A percentile compares a stretch with the other conserved stretches of the same genome.
These are phyloP conservation scores for Penicillium egyptiacum DNA, from an alignment of 495 filamentous ascomycete species.

Conservation along the genomic window DNA sequence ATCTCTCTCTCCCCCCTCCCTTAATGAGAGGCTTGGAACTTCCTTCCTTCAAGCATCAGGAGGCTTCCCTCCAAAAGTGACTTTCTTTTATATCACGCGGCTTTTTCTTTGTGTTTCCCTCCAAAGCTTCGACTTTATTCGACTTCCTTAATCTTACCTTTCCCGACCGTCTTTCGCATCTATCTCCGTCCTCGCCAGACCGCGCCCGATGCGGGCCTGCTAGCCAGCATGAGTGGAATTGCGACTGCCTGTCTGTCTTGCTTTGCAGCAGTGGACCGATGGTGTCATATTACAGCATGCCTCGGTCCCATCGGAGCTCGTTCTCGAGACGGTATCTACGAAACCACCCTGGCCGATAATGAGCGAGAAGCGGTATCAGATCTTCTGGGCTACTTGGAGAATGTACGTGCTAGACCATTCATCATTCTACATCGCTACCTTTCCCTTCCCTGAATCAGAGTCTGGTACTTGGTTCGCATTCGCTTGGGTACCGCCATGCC, in stretches of 20 bases:
- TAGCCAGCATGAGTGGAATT: slow-evolving; percentile 45
- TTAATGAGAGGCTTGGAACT: slow-evolving; percentile 3
- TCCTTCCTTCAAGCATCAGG: slow-evolving; percentile 9
- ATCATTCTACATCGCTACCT: background rate
- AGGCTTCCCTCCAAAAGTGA: slow-evolving; percentile 11
- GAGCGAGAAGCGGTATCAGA: slow-evolving; percentile 97
- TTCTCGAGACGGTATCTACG: slow-evolving; percentile 90
- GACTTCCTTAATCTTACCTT: background rate
- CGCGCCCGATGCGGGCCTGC: slow-evolving; percentile 36
- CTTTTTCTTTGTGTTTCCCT: slow-evolving; percentile 2
- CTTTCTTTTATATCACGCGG: slow-evolving; percentile 7
- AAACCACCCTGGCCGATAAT: slow-evolving; percentile 91
- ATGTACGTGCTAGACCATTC: slow-evolving; percentile 57
- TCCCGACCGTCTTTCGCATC: slow-evolving; percentile 1
- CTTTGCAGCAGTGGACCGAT: slow-evolving; percentile 46
- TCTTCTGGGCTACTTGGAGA: slow-evolving; percentile 91
- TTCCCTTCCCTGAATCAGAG: background rate
- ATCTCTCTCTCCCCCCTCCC: background rate
- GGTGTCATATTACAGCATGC: slow-evolving; percentile 50
- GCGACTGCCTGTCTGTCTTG: slow-evolving; percentile 45
- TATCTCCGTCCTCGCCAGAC: background rate
- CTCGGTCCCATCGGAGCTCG: slow-evolving; percentile 61
- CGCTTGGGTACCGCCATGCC: background rate
- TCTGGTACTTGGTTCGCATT: background rate
- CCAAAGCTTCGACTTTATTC: slow-evolving; percentile 5